A percentile compares a stretch with the other conserved stretches of the same genome.
Evolutionary conservation across 306 rosid species (phyloP).

Genomic region (Erythrophleum fordii): DNA sequence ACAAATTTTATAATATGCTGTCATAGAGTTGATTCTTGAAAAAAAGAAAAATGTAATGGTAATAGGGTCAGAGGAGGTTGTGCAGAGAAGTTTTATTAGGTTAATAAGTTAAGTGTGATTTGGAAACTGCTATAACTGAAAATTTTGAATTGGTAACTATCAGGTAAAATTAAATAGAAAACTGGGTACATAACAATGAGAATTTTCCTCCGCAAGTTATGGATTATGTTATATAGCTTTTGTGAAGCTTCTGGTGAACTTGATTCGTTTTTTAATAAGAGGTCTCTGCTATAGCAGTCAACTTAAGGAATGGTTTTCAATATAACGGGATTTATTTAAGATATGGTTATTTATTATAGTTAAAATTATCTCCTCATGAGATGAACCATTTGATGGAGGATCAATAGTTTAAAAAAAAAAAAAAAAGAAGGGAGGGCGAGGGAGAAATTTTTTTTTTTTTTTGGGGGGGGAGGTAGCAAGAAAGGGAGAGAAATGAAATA

Average conservation of each 20-base stretch:
- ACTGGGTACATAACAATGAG: background rate
- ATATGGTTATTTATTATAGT: conserved; percentile 12
- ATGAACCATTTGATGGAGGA: background rate
- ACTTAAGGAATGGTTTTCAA: background rate
- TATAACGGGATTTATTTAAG: background rate
- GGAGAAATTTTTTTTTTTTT: too few relatives aligned
- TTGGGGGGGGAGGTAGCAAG: too few relatives aligned
- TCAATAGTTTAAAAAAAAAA: too few relatives aligned
- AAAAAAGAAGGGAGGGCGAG: too few relatives aligned
- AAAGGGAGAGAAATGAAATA: too few relatives aligned
- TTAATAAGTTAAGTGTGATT: background rate
- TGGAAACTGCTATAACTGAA: background rate
- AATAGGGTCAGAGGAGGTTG: conserved; percentile 1
- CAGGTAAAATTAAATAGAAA: background rate
- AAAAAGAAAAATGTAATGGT: conserved; percentile 2
- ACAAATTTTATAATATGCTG: background rate
- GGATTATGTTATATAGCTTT: background rate
- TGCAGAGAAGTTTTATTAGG: conserved; percentile 19
- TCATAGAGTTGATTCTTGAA: conserved; percentile 19
- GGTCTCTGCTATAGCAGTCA: background rate
- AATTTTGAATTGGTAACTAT: background rate
- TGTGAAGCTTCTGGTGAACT: conserved; percentile 8
- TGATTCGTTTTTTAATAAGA: background rate
- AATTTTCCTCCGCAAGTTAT: background rate
- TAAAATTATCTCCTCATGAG: conserved; percentile 8